Evolutionary conservation across 768 basidiomycete genomes (phyloP).

Genomic region (Candolleomyces eurysporus): DNA sequence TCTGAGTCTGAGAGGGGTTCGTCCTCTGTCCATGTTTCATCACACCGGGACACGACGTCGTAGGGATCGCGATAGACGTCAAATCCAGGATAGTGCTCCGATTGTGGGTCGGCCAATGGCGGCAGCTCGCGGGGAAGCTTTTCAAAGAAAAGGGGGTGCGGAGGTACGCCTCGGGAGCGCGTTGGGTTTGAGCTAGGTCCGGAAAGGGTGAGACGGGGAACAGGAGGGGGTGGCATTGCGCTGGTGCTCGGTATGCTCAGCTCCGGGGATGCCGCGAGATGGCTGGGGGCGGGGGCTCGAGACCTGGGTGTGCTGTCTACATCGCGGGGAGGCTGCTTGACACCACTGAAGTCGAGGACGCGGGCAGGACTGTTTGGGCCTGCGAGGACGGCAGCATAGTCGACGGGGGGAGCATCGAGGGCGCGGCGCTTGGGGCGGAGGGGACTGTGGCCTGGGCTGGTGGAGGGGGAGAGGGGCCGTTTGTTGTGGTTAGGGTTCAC

Average conservation of each 20-base stretch:
- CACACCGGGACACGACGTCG: slow-evolving; percentile 12
- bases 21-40: not conserved
- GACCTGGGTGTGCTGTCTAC: slow-evolving; percentile 13
- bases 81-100: slow-evolving; percentile 70
- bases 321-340: slow-evolving; percentile 20
- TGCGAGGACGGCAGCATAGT: slow-evolving; percentile 21
- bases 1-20: not conserved
- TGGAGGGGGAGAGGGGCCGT: slow-evolving; percentile 59
- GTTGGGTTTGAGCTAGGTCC: slow-evolving; percentile 21
- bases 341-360: slow-evolving; percentile 51
- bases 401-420: slow-evolving; percentile 42
- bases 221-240: not conserved
- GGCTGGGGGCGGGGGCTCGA: not conserved
- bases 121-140: slow-evolving; percentile 37
- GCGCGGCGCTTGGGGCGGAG: slow-evolving; percentile 72
- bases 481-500: slow-evolving; percentile 24
- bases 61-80: slow-evolving; percentile 52
- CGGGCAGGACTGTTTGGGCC: slow-evolving; percentile 44
- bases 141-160: slow-evolving; percentile 16
- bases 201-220: slow-evolving; percentile 5
- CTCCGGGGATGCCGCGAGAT: slow-evolving; percentile 10
- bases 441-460: slow-evolving; percentile 25
- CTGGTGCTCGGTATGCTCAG: slow-evolving; percentile 6
- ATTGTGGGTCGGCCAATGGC: slow-evolving; percentile 46
- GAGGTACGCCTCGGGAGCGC: slow-evolving; percentile 7